Evolutionary conservation across 2,329 filamentous ascomycete genomes (phyloP), one percentile per base, ranked within the genome.

Genomic region (Sporothrix schenckii): DNA sequence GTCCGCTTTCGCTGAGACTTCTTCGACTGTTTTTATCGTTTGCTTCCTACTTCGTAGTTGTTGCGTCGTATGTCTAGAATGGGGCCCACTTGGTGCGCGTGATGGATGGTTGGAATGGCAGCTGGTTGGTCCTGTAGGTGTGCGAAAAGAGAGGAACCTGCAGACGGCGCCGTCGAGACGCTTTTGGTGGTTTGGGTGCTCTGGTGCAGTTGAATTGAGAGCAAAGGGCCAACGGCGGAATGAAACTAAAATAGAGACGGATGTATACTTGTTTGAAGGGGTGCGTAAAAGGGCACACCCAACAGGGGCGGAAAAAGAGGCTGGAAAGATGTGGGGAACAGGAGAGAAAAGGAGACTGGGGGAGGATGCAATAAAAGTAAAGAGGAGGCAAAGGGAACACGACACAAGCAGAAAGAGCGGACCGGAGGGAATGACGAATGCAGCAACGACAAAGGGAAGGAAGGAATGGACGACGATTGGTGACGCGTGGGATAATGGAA

Each of bases 21-120:
- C 34, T 27, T 14, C 39, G 44, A 6, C 39, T 27, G 34, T 19
- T 61, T 5, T 39, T 58, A 16, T 58, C 14, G 5, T 19, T 39
- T 24, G 9, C 10, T 5, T 27, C 30, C 9, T 53, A 13, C 10
- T 5, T 27, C 30, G 10, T 53, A 3, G 47, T 49, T 41, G 30
- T 66, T 56, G 14, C 30, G 3, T 24, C 44, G 14, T 39, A 50
- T 30, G 30, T 39, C 61, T 30, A 24, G 58, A 27, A 49, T n/a
- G 21, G 24, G 69, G 56, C 50, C 69, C 69, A 71, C 69, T 71
- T 71, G 65, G 69, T 65, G 49, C 34, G 61, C 30, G 53, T 63
- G 53, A 47, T 63, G 63, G 63, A 68, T 61, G 63, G 67, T 54
- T 65, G 70, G 70, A 69, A 69, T 71, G 70, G 60, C 56, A 50